phyloP scores from a whole-genome alignment of 805 yeast genomes.

The Kluyveromyces siamensis region DNA sequence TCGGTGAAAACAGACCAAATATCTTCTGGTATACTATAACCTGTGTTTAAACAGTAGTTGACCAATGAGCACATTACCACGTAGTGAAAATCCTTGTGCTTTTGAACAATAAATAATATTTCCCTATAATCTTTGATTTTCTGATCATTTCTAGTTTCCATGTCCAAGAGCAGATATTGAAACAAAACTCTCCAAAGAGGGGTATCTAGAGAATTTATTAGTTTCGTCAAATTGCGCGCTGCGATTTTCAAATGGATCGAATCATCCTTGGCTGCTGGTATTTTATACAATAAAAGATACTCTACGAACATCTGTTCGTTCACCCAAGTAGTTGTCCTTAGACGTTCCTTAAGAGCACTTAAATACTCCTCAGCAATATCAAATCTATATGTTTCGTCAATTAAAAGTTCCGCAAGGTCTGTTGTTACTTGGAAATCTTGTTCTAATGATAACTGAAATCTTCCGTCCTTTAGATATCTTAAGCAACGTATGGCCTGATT shows the following conservation, averaged over 20 bases:
- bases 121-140: conserved; percentile 2
- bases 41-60: conserved; percentile 13
- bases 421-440: conserved; percentile 21
- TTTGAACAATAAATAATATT: not conserved
- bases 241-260: conserved; percentile 18
- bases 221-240: conserved; percentile 10
- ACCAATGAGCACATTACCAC: conserved; percentile 6
- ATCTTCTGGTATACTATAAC: conserved; percentile 8
- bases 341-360: conserved; percentile 16
- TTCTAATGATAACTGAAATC: conserved; percentile 15
- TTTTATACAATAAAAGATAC: conserved; percentile 11
- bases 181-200: conserved; percentile 6
- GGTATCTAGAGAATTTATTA: conserved; percentile 1
- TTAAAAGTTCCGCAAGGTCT: conserved; percentile 18
- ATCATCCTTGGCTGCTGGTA: conserved; percentile 12
- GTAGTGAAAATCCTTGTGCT: conserved; percentile 1
- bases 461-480: conserved; percentile 8
- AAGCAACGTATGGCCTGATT: conserved; percentile 21
- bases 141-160: not conserved
- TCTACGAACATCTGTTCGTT: conserved; percentile 17
- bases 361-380: conserved; percentile 24
- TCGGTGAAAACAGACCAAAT: conserved; percentile 3
- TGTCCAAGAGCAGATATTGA: conserved; percentile 3
- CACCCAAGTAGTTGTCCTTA: conserved; percentile 13
- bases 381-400: conserved; percentile 23